Conservation (phyloP, 208 protist genomes). For the Phytomonas francai region DNA sequence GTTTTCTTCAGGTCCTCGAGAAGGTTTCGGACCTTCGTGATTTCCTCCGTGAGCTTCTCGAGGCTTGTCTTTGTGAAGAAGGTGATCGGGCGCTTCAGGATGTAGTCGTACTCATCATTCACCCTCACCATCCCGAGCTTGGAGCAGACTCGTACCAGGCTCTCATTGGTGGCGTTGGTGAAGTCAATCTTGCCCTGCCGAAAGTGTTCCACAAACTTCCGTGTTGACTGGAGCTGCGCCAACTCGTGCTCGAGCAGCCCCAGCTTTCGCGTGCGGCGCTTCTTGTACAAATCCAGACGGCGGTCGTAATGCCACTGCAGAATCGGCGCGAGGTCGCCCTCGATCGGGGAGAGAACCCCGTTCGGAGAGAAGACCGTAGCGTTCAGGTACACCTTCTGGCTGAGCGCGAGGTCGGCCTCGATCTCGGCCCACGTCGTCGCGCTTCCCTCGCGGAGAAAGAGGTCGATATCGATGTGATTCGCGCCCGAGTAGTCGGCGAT, state of each 20-base stretch:
- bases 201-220: conserved; percentile 82
- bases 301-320: conserved; percentile 90
- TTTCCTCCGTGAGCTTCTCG: conserved; percentile 64
- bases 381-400: conserved; percentile 75
- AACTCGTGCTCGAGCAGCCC: conserved; percentile 59
- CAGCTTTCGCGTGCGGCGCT: conserved; percentile 66
- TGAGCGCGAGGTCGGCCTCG: conserved; percentile 64
- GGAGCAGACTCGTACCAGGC: conserved; percentile 53
- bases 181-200: conserved; percentile 80
- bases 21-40: conserved; percentile 43
- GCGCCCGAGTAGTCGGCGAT: conserved; percentile 87
- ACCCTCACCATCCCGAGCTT: conserved; percentile 65
- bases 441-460: conserved; percentile 49
- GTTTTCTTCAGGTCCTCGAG: conserved; percentile 75
- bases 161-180: conserved; percentile 65
- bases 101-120: conserved; percentile 78
- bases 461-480: conserved; percentile 87
- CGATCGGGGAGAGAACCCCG: conserved; percentile 68
- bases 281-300: conserved; percentile 85
- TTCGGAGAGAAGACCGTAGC: conserved; percentile 81
- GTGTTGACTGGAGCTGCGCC: conserved; percentile 57
- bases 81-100: conserved; percentile 83
- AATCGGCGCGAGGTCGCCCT: conserved; percentile 59
- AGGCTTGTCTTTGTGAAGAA: conserved; percentile 82
- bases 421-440: conserved; percentile 68